Conservation (phyloP, 2,329 filamentous ascomycete species). For the Ophiostoma pallidulum region DNA sequence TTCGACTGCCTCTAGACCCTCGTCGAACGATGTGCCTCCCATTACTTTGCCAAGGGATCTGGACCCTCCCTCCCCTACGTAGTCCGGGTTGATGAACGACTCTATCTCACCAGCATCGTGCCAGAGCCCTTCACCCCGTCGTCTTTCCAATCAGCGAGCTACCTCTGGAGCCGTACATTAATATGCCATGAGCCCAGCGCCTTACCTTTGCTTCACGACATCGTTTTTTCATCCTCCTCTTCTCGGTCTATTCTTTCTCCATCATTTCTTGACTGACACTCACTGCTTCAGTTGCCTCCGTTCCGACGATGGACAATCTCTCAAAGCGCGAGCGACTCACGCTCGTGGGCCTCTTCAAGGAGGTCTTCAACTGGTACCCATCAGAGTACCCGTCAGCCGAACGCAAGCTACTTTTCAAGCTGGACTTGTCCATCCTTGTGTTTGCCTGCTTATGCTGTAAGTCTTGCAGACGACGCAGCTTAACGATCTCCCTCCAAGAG, state of each 20-base stretch:
- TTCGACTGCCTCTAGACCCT: background rate
- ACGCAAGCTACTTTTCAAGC: conserved; percentile 25
- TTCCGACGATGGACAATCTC: background rate
- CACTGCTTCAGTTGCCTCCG: too few species aligned
- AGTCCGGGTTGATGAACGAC: too few species aligned
- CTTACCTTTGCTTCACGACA: too few species aligned
- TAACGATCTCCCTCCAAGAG: background rate
- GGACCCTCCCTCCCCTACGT: too few species aligned
- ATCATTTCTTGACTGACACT: background rate
- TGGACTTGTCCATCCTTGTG: conserved; percentile 25
- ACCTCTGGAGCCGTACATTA: too few species aligned
- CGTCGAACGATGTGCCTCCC: too few species aligned
- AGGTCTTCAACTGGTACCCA: conserved; percentile 28
- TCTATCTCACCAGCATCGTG: too few species aligned
- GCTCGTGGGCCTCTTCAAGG: conserved; percentile 21
- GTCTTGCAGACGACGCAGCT: conserved; percentile 1
- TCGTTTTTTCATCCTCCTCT: too few species aligned
- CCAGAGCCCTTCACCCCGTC: too few species aligned
- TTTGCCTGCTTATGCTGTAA: conserved; percentile 26
- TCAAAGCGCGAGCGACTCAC: conserved; percentile 8
- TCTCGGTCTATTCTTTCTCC: background rate
- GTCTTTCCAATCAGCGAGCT: too few species aligned
- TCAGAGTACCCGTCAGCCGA: conserved; percentile 24
- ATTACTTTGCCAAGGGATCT: too few species aligned
- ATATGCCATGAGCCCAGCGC: too few species aligned